These are phyloP conservation scores for Nepenthes alata DNA, from an alignment of 179 eudicot genomes.

Conservation along the genomic window DNA sequence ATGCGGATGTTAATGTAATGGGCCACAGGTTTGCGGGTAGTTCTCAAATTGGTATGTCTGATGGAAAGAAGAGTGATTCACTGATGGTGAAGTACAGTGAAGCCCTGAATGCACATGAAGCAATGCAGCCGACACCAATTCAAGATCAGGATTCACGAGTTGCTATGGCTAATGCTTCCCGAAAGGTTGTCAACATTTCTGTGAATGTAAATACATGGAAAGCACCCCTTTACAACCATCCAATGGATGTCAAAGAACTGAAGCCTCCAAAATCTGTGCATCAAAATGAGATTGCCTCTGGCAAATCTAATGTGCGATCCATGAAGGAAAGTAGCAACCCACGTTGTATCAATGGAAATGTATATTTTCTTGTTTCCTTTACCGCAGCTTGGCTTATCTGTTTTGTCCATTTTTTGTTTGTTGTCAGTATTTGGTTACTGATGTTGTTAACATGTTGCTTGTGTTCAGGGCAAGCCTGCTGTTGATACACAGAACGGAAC, in stretches of 20 bases:
- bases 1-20: constrained; percentile 26
- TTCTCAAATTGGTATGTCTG: constrained; percentile 34
- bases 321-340: constrained; percentile 38
- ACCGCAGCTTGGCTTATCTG: background rate
- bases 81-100: constrained; percentile 38
- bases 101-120: constrained; percentile 29
- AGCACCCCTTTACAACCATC: constrained; percentile 43
- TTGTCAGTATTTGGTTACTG: no score
- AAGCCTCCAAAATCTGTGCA: constrained; percentile 25
- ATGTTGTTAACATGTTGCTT: constrained; percentile 1
- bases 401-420: background rate
- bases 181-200: constrained; percentile 51
- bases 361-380: constrained; percentile 15
- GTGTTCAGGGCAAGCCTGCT: constrained; percentile 37
- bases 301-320: constrained; percentile 22
- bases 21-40: constrained; percentile 20
- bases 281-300: constrained; percentile 23
- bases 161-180: constrained; percentile 30
- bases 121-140: constrained; percentile 17
- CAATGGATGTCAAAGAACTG: constrained; percentile 26
- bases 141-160: constrained; percentile 36
- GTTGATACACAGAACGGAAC: constrained; percentile 25
- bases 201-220: constrained; percentile 72
- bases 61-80: constrained; percentile 34
- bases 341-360: constrained; percentile 43